phyloP scores from a whole-genome alignment of 2,329 filamentous ascomycete genomes.

The Curvularia verruculosa region DNA sequence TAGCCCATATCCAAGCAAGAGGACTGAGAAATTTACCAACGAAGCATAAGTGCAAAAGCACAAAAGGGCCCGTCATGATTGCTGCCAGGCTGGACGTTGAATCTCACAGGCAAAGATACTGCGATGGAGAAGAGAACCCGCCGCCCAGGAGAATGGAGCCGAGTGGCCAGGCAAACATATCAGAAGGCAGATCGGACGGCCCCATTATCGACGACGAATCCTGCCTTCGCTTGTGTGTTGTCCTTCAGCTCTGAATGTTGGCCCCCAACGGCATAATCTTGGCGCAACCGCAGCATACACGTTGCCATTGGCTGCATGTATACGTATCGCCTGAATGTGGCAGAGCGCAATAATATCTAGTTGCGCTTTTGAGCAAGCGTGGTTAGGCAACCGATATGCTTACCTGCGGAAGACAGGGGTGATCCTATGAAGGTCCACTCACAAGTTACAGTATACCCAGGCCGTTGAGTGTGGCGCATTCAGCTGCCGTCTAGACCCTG shows the following conservation, averaged over 20 bases:
- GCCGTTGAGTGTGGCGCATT: neutral
- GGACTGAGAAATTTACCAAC: neutral
- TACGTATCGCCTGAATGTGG: neutral
- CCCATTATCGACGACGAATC: neutral
- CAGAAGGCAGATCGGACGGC: neutral
- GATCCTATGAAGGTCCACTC: neutral
- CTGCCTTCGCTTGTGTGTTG: neutral
- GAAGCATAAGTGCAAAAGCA: neutral
- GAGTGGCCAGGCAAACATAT: neutral
- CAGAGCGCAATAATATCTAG: neutral
- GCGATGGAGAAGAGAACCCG: neutral
- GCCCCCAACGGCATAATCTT: slow-evolving; percentile 4
- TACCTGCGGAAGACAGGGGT: neutral
- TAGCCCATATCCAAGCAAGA: neutral
- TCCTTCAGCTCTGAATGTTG: neutral
- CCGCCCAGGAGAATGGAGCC: neutral
- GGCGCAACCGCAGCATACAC: neutral
- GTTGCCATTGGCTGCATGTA: neutral
- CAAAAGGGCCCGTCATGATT: neutral
- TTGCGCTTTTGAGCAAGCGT: neutral
- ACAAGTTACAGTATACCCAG: neutral
- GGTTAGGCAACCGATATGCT: neutral
- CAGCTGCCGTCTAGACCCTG: neutral
- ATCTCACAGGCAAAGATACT: neutral
- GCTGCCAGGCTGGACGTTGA: neutral